A percentile compares a stretch with the other conserved stretches of the same genome.
These are phyloP conservation scores for Jacaranda copaia DNA, from an alignment of 257 asterid species.

Conservation along the genomic window DNA sequence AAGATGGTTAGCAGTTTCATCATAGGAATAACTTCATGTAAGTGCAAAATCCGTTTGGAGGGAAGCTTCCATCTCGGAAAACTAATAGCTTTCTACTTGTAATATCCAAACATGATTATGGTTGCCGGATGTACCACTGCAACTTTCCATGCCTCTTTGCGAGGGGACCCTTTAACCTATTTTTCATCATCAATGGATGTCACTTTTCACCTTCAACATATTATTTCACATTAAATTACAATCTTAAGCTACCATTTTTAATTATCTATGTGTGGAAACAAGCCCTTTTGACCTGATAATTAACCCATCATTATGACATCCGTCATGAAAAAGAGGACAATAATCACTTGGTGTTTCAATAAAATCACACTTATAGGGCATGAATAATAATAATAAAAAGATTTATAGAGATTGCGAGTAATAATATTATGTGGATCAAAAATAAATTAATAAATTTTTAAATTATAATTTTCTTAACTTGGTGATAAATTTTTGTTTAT, in stretches of 20 bases:
- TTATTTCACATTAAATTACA: neutral
- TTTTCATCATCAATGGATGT: conserved; percentile 13
- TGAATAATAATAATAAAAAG: neutral
- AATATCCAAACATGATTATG: neutral
- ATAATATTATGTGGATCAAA: too few species aligned
- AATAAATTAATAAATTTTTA: too few species aligned
- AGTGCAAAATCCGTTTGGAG: conserved; percentile 12
- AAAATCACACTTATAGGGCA: neutral
- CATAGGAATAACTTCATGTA: conserved; percentile 4
- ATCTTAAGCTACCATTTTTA: conserved; percentile 15
- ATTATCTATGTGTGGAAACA: neutral
- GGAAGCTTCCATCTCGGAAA: conserved; percentile 2
- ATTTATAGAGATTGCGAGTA: neutral
- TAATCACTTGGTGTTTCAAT: conserved; percentile 22
- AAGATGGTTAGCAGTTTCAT: neutral
- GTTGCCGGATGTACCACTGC: neutral
- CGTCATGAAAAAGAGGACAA: conserved; percentile 14
- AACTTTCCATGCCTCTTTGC: conserved; percentile 8
- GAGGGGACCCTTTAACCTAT: conserved; percentile 24
- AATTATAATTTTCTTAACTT: too few species aligned
- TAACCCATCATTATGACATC: conserved; percentile 21
- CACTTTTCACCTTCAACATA: conserved; percentile 21
- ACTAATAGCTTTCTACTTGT: neutral
- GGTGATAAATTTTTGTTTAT: neutral
- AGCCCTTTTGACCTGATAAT: conserved; percentile 28